Base-by-base conservation (phyloP, 1,284 basidiomycete genomes). In the Ceratobasidium sp. region DNA sequence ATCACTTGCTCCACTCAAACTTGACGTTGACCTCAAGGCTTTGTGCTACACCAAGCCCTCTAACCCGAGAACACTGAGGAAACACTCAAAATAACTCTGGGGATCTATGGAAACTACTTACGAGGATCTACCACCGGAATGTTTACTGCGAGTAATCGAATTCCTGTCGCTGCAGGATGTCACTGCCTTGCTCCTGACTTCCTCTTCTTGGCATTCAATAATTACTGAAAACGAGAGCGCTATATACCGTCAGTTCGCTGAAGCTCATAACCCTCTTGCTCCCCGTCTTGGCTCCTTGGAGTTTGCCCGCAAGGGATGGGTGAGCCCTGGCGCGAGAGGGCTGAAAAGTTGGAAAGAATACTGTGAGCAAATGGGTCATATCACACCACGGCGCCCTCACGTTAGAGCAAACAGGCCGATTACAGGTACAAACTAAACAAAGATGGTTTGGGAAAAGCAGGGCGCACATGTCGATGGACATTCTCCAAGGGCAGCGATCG, bases 271-370 rank as follows among this genome's bases (percentile, higher is more conserved):
- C 20, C 33, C 50, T 12, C 44, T n/a, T 48, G 27, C 14, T 44
- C 18, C 52, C 7, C 55, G 38, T 30, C 55, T 55, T 60, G 69
- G 41, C 6, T 71, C 69, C 14, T 38, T 71, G 44, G 55, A 60
- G 16, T 54, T 14, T 8, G 41, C 69, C 7, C 20, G 30, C 35
- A 44, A 57, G 14, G n/a, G 38, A 48, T 71, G 69, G 69, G 55
- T 48, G 16, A 71, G 69, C 69, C 38, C 23, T 16, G 52, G 14
- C 10, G 69, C 55, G n/a, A 46, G 30, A 16, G n/a, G 16, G n/a
- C 10, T 71, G 14, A 54, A 60, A 27, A 60, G 55, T 35, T 71
- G 69, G 69, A 71, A 71, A 46, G 52, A 71, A 23, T 71, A 71
- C 38, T 71, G 69, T 71, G 55, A 57, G 69, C 48, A 52, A 38